Percentiles rank a stretch among this genome's conserved stretches.
These are phyloP conservation scores for Auricularia cornea DNA, from an alignment of 768 basidiomycete species.

Conservation along the genomic window DNA sequence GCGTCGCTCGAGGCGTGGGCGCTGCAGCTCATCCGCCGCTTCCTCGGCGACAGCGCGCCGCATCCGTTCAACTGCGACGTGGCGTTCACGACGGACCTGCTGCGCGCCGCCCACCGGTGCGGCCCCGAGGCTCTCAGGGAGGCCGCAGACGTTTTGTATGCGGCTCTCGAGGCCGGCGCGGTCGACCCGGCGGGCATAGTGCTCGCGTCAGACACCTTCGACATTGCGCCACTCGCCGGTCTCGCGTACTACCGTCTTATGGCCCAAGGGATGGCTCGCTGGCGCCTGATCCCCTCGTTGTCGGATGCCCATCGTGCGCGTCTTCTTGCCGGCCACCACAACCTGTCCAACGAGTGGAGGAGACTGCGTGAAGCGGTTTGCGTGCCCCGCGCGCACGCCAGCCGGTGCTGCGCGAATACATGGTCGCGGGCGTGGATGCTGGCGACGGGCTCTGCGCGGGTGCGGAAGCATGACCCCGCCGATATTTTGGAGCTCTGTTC, in stretches of 20 bases:
- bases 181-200: neutral
- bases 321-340: neutral
- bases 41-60: constrained; percentile 28
- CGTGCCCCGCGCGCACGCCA: neutral
- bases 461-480: neutral
- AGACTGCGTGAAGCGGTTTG: neutral
- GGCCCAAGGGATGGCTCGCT: neutral
- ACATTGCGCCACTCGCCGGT: neutral
- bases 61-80: constrained; percentile 37
- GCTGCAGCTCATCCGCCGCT: constrained; percentile 19
- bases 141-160: neutral
- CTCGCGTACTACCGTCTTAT: neutral
- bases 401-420: neutral
- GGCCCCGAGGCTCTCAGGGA: neutral
- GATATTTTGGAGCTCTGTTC: neutral
- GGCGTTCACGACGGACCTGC: neutral
- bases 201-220: neutral
- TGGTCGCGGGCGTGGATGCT: neutral
- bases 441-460: neutral
- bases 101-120: neutral
- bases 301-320: neutral
- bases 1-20: constrained; percentile 68
- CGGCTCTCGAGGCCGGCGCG: neutral
- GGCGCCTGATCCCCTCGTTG: neutral
- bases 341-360: neutral